Evolutionary conservation across 1,284 basidiomycete species (phyloP).

Genomic region (Ganoderma sinense): DNA sequence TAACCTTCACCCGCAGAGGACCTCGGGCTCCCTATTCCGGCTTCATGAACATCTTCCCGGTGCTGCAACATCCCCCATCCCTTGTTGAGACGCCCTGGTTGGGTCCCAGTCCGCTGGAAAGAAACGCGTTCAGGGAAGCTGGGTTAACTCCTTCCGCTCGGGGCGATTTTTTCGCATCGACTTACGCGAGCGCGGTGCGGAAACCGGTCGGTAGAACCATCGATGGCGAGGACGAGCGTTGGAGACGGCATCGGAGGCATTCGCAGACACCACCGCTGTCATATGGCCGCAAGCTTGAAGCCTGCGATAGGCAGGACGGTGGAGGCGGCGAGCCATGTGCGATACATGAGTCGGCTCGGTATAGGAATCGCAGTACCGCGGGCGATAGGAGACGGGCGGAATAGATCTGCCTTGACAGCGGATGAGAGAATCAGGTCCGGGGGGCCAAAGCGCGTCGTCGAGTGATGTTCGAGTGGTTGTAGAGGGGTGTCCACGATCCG

Average conservation of each 20-base stretch:
- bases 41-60: background rate
- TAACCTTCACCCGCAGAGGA: slow-evolving; percentile 19
- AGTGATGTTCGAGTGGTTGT: slow-evolving; percentile 1
- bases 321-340: slow-evolving; percentile 13
- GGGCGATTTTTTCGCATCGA: background rate
- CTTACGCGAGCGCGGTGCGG: slow-evolving; percentile 13
- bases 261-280: slow-evolving; percentile 5
- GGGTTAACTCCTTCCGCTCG: background rate
- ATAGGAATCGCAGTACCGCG: slow-evolving; percentile 5
- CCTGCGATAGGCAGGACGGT: slow-evolving; percentile 3
- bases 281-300: slow-evolving; percentile 4
- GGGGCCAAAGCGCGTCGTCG: slow-evolving; percentile 1
- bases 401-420: slow-evolving; percentile 8
- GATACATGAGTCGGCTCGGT: slow-evolving; percentile 5
- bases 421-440: slow-evolving; percentile 8
- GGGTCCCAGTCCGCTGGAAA: background rate
- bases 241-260: slow-evolving; percentile 9
- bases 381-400: background rate
- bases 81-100: background rate
- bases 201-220: slow-evolving; percentile 10
- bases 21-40: background rate
- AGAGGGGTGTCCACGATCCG: slow-evolving; percentile 6
- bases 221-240: slow-evolving; percentile 13
- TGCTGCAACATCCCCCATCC: background rate
- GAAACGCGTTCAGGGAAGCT: slow-evolving; percentile 3